These are phyloP conservation scores for Phalaenopsis aphrodite DNA, from an alignment of 106 monocot genomes.

Conservation along the genomic window DNA sequence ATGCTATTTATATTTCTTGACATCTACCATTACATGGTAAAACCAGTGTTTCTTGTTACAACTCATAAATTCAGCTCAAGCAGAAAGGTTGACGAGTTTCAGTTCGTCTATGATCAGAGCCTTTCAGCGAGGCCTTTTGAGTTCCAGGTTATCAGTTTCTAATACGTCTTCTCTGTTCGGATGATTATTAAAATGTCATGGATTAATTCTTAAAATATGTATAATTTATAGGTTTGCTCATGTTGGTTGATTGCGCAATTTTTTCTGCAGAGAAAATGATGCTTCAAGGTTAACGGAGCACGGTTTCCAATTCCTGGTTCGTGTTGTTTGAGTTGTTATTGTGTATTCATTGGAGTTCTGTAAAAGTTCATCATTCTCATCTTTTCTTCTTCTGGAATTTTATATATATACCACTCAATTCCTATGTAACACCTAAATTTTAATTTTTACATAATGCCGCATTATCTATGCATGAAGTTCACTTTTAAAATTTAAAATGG, in stretches of 20 bases:
- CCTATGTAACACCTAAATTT: too few relatives aligned
- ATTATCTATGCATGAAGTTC: too few relatives aligned
- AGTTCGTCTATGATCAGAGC: conserved; percentile 86
- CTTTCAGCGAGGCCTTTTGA: conserved; percentile 95
- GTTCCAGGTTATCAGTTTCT: conserved; percentile 51
- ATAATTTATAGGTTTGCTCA: not conserved
- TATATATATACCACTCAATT: too few relatives aligned
- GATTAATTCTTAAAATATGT: not conserved
- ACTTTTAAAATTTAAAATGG: too few relatives aligned
- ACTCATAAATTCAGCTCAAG: conserved; percentile 89
- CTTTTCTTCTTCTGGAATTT: conserved; percentile 3
- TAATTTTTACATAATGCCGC: too few relatives aligned
- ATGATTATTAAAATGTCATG: not conserved
- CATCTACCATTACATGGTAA: conserved; percentile 7
- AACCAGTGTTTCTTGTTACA: conserved; percentile 82
- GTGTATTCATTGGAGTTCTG: conserved; percentile 1
- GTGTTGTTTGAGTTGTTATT: conserved; percentile 11
- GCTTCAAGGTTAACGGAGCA: conserved; percentile 82
- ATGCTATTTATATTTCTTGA: conserved; percentile 4
- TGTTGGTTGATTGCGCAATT: not conserved
- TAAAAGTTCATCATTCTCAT: conserved; percentile 1
- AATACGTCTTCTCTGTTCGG: not conserved
- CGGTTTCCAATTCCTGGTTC: conserved; percentile 95
- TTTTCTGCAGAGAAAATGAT: conserved; percentile 77
- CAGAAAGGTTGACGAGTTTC: conserved; percentile 60